Evolutionary conservation across 305 asterid species (phyloP).

Genomic region (Fraxinus albicans): DNA sequence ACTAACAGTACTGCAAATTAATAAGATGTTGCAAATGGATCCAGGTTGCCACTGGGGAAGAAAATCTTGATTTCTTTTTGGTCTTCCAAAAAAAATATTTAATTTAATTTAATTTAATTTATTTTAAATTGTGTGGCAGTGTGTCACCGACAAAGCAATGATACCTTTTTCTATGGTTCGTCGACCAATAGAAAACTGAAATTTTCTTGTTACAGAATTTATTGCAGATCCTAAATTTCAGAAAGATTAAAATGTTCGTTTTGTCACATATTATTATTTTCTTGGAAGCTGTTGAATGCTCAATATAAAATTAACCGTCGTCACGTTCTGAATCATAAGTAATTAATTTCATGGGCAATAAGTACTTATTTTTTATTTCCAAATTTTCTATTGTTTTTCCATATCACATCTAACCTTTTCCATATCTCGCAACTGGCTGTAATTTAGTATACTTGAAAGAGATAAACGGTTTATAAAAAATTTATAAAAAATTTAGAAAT

Average conservation of each 20-base stretch:
- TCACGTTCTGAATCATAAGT: not conserved
- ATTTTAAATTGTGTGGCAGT: conserved; percentile 16
- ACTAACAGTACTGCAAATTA: not conserved
- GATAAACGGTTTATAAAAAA: too few relatives aligned
- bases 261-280: conserved; percentile 11
- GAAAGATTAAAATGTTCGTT: conserved; percentile 17
- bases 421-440: too few relatives aligned
- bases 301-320: not conserved
- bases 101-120: not conserved
- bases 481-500: too few relatives aligned
- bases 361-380: not conserved
- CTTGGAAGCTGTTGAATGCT: conserved; percentile 15
- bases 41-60: conserved; percentile 24
- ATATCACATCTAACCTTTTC: too few relatives aligned
- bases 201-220: conserved; percentile 14
- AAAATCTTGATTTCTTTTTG: not conserved
- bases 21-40: conserved; percentile 3
- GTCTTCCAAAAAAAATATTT: not conserved
- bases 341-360: too few relatives aligned
- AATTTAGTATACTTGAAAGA: too few relatives aligned
- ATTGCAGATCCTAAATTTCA: conserved; percentile 28
- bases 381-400: too few relatives aligned
- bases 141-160: conserved; percentile 39
- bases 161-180: not conserved
- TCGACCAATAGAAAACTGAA: conserved; percentile 13